Evolutionary conservation across 148 eudicot species (phyloP).

Genomic region (Spergularia marina): DNA sequence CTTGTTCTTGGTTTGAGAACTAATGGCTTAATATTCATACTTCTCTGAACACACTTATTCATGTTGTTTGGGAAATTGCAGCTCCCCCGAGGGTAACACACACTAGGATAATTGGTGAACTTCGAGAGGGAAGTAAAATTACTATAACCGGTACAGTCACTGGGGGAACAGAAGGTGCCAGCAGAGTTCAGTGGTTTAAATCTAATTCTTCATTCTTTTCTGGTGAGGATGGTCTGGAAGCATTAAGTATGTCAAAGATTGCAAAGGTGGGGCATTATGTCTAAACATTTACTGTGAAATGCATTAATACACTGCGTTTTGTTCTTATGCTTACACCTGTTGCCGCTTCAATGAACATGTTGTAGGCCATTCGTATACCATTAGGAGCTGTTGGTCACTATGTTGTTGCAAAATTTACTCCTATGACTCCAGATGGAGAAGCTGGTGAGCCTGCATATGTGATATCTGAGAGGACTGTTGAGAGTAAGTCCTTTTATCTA

Average conservation of each 20-base stretch:
- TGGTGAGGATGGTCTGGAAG: conserved; percentile 74
- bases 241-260: conserved; percentile 77
- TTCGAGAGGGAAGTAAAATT: conserved; percentile 90
- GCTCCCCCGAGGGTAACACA: conserved; percentile 90
- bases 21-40: neutral
- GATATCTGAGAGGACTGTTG: conserved; percentile 67
- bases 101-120: conserved; percentile 75
- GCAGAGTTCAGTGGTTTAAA: conserved; percentile 99
- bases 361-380: conserved; percentile 90
- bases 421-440: conserved; percentile 92
- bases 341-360: neutral
- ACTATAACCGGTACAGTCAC: conserved; percentile 81
- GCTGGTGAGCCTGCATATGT: conserved; percentile 79
- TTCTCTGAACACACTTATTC: conserved; percentile 5
- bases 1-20: neutral
- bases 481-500: conserved; percentile 53
- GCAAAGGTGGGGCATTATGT: conserved; percentile 59
- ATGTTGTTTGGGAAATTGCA: conserved; percentile 32
- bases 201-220: conserved; percentile 47
- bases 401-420: conserved; percentile 86
- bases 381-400: conserved; percentile 87
- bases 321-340: conserved; percentile 10
- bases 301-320: neutral
- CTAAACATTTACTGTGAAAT: neutral
- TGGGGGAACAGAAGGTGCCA: conserved; percentile 93